Evolutionary conservation across 495 filamentous ascomycete species (phyloP).

Genomic region (Mytilinidion resinicola): DNA sequence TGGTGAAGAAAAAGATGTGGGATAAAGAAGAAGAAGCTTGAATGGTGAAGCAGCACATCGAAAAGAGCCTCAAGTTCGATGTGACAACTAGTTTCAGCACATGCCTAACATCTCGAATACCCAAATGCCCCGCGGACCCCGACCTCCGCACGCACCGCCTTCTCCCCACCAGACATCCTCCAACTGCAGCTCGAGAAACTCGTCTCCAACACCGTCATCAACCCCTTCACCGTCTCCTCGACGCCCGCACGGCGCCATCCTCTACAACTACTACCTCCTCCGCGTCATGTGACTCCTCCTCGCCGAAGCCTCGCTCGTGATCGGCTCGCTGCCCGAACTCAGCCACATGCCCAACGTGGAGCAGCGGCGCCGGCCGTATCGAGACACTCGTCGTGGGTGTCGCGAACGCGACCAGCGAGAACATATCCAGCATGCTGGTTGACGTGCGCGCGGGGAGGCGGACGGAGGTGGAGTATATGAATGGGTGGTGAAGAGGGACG

Average conservation of each 20-base stretch:
- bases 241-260: conserved; percentile 63
- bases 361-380: conserved; percentile 46
- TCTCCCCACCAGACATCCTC: conserved; percentile 48
- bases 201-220: conserved; percentile 71
- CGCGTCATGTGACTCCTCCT: conserved; percentile 56
- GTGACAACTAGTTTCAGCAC: too few species aligned
- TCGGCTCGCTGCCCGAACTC: conserved; percentile 62
- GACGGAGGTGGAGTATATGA: conserved; percentile 79
- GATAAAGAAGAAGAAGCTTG: too few species aligned
- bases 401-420: conserved; percentile 54
- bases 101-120: too few species aligned
- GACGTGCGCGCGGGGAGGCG: conserved; percentile 56
- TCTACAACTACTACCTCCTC: conserved; percentile 52
- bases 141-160: conserved; percentile 40
- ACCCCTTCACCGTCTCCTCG: conserved; percentile 72
- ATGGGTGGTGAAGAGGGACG: too few species aligned
- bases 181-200: conserved; percentile 70
- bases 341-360: conserved; percentile 52
- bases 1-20: too few species aligned
- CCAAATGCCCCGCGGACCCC: too few species aligned
- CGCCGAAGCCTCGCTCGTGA: conserved; percentile 58
- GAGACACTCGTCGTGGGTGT: conserved; percentile 51
- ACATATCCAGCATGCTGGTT: conserved; percentile 75
- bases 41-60: too few species aligned
- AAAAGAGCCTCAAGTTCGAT: too few species aligned